Conservation (phyloP, 2,329 filamentous ascomycete species). For the Alternaria arborescens region DNA sequence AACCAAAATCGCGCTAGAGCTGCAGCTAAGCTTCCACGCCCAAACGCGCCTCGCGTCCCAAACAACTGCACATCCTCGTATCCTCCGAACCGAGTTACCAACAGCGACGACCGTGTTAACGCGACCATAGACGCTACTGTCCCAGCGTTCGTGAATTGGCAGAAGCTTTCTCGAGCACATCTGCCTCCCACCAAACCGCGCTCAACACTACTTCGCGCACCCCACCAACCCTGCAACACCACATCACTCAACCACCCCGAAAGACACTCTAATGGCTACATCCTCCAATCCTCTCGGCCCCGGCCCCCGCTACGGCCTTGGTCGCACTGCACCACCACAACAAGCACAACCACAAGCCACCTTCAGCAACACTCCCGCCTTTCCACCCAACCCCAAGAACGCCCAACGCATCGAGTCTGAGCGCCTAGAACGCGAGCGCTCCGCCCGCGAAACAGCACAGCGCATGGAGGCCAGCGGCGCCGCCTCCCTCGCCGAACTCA, state of each 20-base stretch:
- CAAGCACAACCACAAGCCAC: slow-evolving; percentile 30
- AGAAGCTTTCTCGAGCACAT: background rate
- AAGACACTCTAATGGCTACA: slow-evolving; percentile 58
- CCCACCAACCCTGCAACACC: slow-evolving; percentile 10
- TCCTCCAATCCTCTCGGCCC: slow-evolving; percentile 63
- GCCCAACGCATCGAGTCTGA: slow-evolving; percentile 52
- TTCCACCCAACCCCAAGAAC: slow-evolving; percentile 55
- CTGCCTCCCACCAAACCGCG: background rate
- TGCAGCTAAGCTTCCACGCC: slow-evolving; percentile 24
- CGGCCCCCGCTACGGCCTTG: slow-evolving; percentile 63
- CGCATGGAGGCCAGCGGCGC: slow-evolving; percentile 57
- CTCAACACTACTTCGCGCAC: slow-evolving; percentile 9
- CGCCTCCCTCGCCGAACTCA: slow-evolving; percentile 65
- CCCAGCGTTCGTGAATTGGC: background rate
- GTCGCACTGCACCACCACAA: slow-evolving; percentile 37
- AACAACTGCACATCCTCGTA: slow-evolving; percentile 17
- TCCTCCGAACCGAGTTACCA: slow-evolving; percentile 10
- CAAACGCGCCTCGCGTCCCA: slow-evolving; percentile 30
- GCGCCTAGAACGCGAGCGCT: slow-evolving; percentile 53
- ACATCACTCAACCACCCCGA: slow-evolving; percentile 3
- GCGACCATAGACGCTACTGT: slow-evolving; percentile 3
- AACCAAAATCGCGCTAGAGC: slow-evolving; percentile 27
- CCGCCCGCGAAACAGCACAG: slow-evolving; percentile 46
- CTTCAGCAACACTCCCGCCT: slow-evolving; percentile 46
- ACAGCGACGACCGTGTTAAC: slow-evolving; percentile 15